Evolutionary conservation across 768 basidiomycete species (phyloP), one percentile per base, ranked within the genome.

Genomic region (Leccinum broughii): DNA sequence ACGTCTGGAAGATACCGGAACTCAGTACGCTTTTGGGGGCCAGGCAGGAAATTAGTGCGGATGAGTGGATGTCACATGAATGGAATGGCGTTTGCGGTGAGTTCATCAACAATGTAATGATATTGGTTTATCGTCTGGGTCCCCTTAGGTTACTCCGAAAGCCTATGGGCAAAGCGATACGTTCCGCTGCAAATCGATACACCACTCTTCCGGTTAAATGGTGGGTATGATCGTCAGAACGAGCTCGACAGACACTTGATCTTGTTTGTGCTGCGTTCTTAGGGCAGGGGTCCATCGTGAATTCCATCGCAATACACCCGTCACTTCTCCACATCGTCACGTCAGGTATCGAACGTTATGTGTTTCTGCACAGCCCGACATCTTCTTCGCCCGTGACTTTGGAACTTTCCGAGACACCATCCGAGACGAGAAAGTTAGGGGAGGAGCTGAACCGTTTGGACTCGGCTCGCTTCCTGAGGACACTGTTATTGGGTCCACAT

Each of bases 261-360:
- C 56, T 49, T 62, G 9, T 58, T 56, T 56, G 60, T 56, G 30
- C 37, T 57, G 59, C 51, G 28, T 49, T 54, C 10, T 52, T 56
- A 86, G 89, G 90, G 4, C 90, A 93, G 69, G 76, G 81, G 44
- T 91, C 90, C 2, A 90, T 94, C 55, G 85, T 93, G 50, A 94
- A 93, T 68, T 83, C 85, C 0, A 78, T 83, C 3, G 72, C 89
- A 26, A 84, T 92, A 59, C 92, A 93, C 68, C 92, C 92, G 2
- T 77, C 82, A 22, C 77, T 87, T 46, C 81, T 88, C 4, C 81
- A 87, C 57, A 76, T 91, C 32, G 80, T 83, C 37, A 90, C 90
- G 4, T 78, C 87, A 4, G 92, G 92, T 3, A 82, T 93, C 22
- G 92, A 94, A 71, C 84, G 83, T 26, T 78, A 84, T 61, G 79